Evolutionary conservation across 2,329 filamentous ascomycete species (phyloP).

Genomic region (Pseudogymnoascus verrucosus): DNA sequence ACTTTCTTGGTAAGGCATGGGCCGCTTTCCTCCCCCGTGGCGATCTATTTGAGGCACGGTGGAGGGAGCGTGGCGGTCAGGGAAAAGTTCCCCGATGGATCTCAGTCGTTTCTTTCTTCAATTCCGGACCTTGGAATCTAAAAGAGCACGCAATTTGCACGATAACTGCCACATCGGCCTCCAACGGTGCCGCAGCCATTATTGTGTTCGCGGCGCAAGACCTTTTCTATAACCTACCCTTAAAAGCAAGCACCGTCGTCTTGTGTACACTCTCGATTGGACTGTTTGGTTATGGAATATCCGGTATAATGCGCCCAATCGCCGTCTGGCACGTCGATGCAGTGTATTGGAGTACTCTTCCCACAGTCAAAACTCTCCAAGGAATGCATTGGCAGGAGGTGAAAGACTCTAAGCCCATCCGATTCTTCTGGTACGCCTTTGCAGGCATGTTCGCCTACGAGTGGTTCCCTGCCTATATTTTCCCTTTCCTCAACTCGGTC

Average conservation of each 20-base stretch:
- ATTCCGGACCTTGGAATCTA: conserved; percentile 42
- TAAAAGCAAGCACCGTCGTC: conserved; percentile 33
- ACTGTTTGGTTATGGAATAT: conserved; percentile 41
- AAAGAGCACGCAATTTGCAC: conserved; percentile 49
- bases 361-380: conserved; percentile 33
- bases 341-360: conserved; percentile 36
- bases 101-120: conserved; percentile 36
- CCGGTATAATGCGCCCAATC: conserved; percentile 38
- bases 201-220: conserved; percentile 38
- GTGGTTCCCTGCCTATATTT: conserved; percentile 40
- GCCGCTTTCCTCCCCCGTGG: conserved; percentile 42
- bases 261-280: conserved; percentile 41
- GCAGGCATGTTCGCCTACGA: conserved; percentile 39
- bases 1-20: conserved; percentile 45
- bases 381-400: conserved; percentile 32
- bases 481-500: conserved; percentile 35
- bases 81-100: conserved; percentile 38
- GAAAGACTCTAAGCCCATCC: conserved; percentile 33
- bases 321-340: conserved; percentile 42
- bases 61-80: conserved; percentile 35
- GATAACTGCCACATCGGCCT: conserved; percentile 47
- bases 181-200: conserved; percentile 36
- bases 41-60: conserved; percentile 40
- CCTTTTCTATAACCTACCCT: conserved; percentile 37
- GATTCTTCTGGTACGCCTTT: conserved; percentile 36